Base-by-base conservation (phyloP, 176 grass and related monocot genomes). In the Metroxylon sagu region DNA sequence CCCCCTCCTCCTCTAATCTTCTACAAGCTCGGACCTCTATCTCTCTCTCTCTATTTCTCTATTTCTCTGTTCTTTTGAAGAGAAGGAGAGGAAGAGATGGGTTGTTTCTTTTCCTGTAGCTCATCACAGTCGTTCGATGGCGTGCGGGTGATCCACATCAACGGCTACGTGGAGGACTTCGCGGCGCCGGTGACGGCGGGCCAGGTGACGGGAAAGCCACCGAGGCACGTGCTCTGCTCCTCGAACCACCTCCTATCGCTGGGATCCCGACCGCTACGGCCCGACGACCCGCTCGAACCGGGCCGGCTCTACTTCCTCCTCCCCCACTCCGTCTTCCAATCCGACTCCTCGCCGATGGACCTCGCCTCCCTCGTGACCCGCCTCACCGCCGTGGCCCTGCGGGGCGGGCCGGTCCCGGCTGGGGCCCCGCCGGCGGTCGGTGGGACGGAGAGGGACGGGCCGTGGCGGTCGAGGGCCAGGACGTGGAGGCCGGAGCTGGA, bases 151-250 rank as follows among this genome's bases (percentile, higher is more conserved):
- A 87, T 98, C 69, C 93, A 98, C 82, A 89, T 84, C 59, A 98
- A 98, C 81, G 93, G 93, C 14, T 98, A 92, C 72, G 75, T 88
- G 5, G 81, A 98, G 82, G 87, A 92, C 67, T 98, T 88, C 78
- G 79, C 72, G 4, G 68, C n/a, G 5, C 60, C 84, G 15, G 80
- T 98, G 16, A 98, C 87, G 10, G 90, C 73, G 0, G 72, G 77
- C 1, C 62, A 66, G 16, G 86, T 86, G 31, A 84, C 79, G 0
- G 76, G 81, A 27, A 18, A 52, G 18, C 29, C 67, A 1, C 58
- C 72, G 5, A 35, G 64, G 4, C 78, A 92, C 81, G 76, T 98
- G 65, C 79, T 98, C 6, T 91, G 84, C 84, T 92, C 31, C 79
- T 88, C 43, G 0, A 81, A 76, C 14, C 73, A 91, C 74, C 88